Base-by-base conservation (phyloP, 495 filamentous ascomycete species). In the Podospora comata region DNA sequence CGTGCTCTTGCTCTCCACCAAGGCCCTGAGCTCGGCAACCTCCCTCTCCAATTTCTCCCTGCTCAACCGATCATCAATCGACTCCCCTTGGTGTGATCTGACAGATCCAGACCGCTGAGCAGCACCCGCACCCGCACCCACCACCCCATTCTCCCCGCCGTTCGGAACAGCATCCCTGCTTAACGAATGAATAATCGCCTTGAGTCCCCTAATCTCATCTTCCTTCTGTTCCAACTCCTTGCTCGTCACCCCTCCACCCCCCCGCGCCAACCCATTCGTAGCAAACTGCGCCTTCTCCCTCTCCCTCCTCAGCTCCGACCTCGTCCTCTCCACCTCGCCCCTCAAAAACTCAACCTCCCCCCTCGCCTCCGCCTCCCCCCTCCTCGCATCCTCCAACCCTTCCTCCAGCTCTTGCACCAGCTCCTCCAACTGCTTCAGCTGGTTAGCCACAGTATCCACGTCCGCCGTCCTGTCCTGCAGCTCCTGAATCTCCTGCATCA, bases 361-460 rank as follows among this genome's bases (percentile, higher is more conserved):
- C 68, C 95, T 84, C 20, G 96, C 95, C 81, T 99, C 95, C 1
- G 96, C 94, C 78, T 99, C 96, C n/a, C 96, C 96, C 30, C 95
- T 86, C 60, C 95, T 85, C 28, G 95, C 93, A 80, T 99, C 95
- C 78, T 98, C 96, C 11, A 99, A 84, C 2, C 95, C 95, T 74
- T 99, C 96, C 76, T 99, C 95, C 0, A 99, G 84, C 73, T 99
- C 95, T 53, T 94, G 93, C 6, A 99, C 95, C 13, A 97, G 82
- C 73, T 98, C 95, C 77, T 98, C 96, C 18, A 99, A 82, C 74
- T 97, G 92, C 78, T 97, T 97, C 7, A 99, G 83, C 79, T 98
- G 94, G 66, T 84, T 81, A 3, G 94, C 93, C 32, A 99, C 92
- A 63, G 88, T 89, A 74, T 97, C 92, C 2, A 99, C 91, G 79